Evolutionary conservation across 2,329 filamentous ascomycete genomes (phyloP).

Genomic region (Penicillium sp.): DNA sequence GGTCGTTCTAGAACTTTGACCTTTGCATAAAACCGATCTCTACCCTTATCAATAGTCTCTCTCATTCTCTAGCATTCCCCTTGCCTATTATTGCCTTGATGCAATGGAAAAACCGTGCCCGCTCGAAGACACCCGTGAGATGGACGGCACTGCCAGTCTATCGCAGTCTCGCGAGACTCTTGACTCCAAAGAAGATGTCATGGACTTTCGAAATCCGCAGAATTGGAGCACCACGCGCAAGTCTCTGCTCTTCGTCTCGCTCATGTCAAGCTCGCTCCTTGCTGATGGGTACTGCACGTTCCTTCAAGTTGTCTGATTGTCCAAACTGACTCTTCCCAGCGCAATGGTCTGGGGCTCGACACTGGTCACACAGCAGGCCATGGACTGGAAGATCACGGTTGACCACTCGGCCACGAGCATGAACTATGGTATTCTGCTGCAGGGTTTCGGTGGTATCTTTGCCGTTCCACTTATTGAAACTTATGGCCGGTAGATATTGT

Average conservation of each 20-base stretch:
- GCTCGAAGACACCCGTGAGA: conserved; percentile 5
- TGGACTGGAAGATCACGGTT: conserved; percentile 33
- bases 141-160: conserved; percentile 5
- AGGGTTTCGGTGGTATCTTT: conserved; percentile 38
- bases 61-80: not conserved
- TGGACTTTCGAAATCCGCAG: conserved; percentile 23
- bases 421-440: conserved; percentile 39
- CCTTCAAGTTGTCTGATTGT: not conserved
- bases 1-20: not conserved
- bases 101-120: conserved; percentile 12
- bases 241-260: conserved; percentile 30
- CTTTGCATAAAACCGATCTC: conserved; percentile 16
- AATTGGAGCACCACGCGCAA: conserved; percentile 31
- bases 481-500: conserved; percentile 36
- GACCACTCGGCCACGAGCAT: conserved; percentile 36
- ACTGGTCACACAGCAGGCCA: conserved; percentile 36
- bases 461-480: conserved; percentile 39
- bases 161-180: conserved; percentile 8
- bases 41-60: conserved; percentile 2
- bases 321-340: conserved; percentile 11
- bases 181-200: conserved; percentile 6
- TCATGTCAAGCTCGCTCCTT: conserved; percentile 35
- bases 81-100: not conserved
- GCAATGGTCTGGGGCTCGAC: conserved; percentile 43
- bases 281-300: conserved; percentile 31